Evolutionary conservation across 768 basidiomycete genomes (phyloP), one percentile per base, ranked within the genome.

Genomic region (Lentinula guzmanii): DNA sequence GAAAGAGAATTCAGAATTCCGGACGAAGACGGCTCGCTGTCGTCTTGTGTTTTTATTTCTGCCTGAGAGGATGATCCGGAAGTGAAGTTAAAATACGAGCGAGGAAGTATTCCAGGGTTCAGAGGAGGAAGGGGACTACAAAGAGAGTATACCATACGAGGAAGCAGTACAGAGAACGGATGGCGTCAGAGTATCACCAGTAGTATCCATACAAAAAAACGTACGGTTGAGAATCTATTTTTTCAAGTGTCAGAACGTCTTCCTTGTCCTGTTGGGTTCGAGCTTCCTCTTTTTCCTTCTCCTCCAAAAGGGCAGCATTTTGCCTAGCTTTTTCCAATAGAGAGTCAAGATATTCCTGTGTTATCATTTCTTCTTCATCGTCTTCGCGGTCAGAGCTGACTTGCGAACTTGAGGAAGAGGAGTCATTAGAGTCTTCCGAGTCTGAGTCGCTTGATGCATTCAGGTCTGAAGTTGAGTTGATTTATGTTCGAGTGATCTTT

Each of bases 101-200:
- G 70, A 6, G 90, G 89, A 10, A 90, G 80, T 13, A 70, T 67
- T 51, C 87, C 87, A 54, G 89, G 85, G 67, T 91, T 76, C n/a
- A 92, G 74, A 9, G 72, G 69, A 3, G 91, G 90, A 51, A 92
- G 69, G 24, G 79, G 77, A 64, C 86, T 88, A 65, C n/a, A 54
- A 8, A 3, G 4, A 39, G 13, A 4, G 28, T 28, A 28, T 28
- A 28, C 3, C 28, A 28, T 31, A 58, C 33, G 55, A 61, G n/a
- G 8, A 45, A 41, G 39, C 10, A 1, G 10, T 15, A 8, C 7
- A 16, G 43, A 45, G n/a, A 16, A 45, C n/a, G n/a, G 1, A 45
- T 7, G 5, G 21, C 18, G 18, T 48, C 37, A 39, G 37, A 39
- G 28, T 28, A 39, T 13, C 9, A 0, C 37, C 37, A 39, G 37